Evolutionary conservation across 352 stramenopile genomes (phyloP).

Genomic region (Phytophthora pseudosyringae): DNA sequence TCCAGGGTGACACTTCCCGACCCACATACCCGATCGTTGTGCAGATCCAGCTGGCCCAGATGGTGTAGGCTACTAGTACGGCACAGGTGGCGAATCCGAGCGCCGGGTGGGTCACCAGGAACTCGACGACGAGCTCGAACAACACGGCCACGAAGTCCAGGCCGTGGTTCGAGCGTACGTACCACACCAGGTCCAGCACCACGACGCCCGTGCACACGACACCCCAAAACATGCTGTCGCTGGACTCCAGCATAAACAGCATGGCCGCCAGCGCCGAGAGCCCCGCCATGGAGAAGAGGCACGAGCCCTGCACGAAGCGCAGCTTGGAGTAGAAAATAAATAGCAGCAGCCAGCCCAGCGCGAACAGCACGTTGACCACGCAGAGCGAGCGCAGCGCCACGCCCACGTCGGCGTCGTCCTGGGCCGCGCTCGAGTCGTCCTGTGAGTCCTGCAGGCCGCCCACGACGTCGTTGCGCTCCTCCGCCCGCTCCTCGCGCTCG

Average conservation of each 20-base stretch:
- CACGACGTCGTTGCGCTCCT: conserved; percentile 39
- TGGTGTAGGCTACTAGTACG: conserved; percentile 67
- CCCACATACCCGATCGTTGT: conserved; percentile 78
- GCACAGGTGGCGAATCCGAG: conserved; percentile 58
- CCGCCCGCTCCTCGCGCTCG: conserved; percentile 21
- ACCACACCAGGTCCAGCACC: conserved; percentile 75
- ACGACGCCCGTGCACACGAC: conserved; percentile 46
- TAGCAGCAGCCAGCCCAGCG: conserved; percentile 72
- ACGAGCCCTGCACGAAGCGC: conserved; percentile 74
- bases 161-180: conserved; percentile 61
- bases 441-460: conserved; percentile 26
- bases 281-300: conserved; percentile 64
- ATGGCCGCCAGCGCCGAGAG: conserved; percentile 57
- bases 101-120: conserved; percentile 62
- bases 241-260: conserved; percentile 63
- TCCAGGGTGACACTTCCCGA: conserved; percentile 68
- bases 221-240: conserved; percentile 54
- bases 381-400: conserved; percentile 69
- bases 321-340: conserved; percentile 80
- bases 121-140: conserved; percentile 82
- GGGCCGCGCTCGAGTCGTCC: conserved; percentile 16
- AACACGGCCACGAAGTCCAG: conserved; percentile 88
- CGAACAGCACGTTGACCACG: conserved; percentile 76
- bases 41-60: conserved; percentile 83
- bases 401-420: conserved; percentile 52